Evolutionary conservation across 148 eudicot genomes (phyloP), one percentile per base, ranked within the genome.

Genomic region (Silene uniflora): DNA sequence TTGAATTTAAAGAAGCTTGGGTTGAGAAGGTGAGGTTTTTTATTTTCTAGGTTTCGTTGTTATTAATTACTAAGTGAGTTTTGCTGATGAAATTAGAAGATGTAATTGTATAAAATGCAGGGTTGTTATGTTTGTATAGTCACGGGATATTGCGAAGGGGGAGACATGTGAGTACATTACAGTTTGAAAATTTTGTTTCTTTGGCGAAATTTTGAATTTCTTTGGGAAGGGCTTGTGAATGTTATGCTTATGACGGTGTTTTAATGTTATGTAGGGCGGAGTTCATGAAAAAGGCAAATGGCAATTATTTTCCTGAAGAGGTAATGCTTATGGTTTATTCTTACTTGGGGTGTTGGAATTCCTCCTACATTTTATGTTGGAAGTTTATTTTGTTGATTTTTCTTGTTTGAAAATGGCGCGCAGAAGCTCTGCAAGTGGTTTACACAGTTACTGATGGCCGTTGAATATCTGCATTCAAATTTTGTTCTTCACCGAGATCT

Each of bases 121-220:
- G 99, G 99, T 27, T 95, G 99, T 84, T 95, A 95, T 89, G 97
- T 95, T 73, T 95, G 97, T 82, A 95, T 95, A 67, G 97, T 95
- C 44, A 95, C 99, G 27, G 99, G 99, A 39, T 95, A 95, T 67
- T 95, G 99, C 63, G 99, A 95, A 87, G 99, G 99, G 21, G 99
- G 99, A 71, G 99, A 95, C 82, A 89, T 95, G 99, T 95, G 89
- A 95, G 99, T 88, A 13, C 25, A 68, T 72, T 85, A 59, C 55
- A 18, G 72, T 72, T 72, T 52, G 3, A 46, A 69, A 54, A 14
- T 21, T 0, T 62, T 22, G 24, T 44, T 16, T 55, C 58, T 19
- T 68, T 11, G 56, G 21, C 1, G 39, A 7, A 59, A 23, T 5
- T 22, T 17, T 35, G 27, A 1, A 14, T 16, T 52, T 13, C 1